phyloP scores from a whole-genome alignment of 805 yeast genomes.

The Komagataella mondaviorum region DNA sequence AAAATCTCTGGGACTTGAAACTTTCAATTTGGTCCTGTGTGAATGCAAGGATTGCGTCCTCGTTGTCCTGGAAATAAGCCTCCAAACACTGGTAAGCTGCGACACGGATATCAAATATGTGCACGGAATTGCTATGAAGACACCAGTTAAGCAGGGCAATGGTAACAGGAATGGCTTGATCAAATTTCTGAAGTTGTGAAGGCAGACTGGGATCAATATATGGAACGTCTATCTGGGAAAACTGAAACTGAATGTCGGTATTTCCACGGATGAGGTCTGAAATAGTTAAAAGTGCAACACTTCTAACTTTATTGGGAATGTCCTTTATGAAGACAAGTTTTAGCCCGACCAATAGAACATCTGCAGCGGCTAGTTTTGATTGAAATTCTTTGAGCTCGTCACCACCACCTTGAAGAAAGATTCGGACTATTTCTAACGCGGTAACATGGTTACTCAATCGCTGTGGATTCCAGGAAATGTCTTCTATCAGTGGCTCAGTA shows the following conservation, averaged over 20 bases:
- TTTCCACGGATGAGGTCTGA: slow-evolving; percentile 68
- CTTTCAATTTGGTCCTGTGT: slow-evolving; percentile 48
- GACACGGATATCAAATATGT: slow-evolving; percentile 67
- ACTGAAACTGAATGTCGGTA: slow-evolving; percentile 49
- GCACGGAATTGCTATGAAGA: slow-evolving; percentile 66
- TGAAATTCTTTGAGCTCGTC: slow-evolving; percentile 54
- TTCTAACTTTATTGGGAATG: slow-evolving; percentile 54
- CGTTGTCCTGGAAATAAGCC: slow-evolving; percentile 55
- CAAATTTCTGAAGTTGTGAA: slow-evolving; percentile 15
- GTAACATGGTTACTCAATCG: slow-evolving; percentile 51
- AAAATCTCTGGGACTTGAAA: slow-evolving; percentile 14
- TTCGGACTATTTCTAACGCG: slow-evolving; percentile 56
- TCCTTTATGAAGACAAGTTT: slow-evolving; percentile 55
- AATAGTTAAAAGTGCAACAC: slow-evolving; percentile 56
- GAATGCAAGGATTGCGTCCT: slow-evolving; percentile 47
- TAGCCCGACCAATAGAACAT: slow-evolving; percentile 51
- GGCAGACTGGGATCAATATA: slow-evolving; percentile 56
- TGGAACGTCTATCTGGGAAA: slow-evolving; percentile 83
- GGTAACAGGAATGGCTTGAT: slow-evolving; percentile 47
- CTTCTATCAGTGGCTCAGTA: slow-evolving; percentile 41
- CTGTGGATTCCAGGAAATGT: slow-evolving; percentile 69
- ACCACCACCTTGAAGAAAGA: slow-evolving; percentile 63
- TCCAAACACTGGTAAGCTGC: slow-evolving; percentile 56
- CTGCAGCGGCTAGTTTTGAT: slow-evolving; percentile 39
- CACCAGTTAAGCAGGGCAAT: slow-evolving; percentile 77